Evolutionary conservation across 768 basidiomycete genomes (phyloP).

Genomic region (Tylopilus sp.): DNA sequence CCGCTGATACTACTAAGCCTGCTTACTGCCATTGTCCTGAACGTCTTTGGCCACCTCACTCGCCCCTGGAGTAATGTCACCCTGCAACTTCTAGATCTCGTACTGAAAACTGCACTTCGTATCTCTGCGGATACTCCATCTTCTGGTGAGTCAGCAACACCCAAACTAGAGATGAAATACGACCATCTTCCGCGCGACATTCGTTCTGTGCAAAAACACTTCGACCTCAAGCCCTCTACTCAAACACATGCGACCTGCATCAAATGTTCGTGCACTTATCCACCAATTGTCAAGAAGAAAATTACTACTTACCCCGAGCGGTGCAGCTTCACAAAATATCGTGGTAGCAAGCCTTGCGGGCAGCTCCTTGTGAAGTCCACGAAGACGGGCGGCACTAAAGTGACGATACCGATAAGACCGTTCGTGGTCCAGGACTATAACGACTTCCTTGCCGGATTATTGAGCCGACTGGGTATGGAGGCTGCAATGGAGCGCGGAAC

Average conservation of each 20-base stretch:
- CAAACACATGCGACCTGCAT: background rate
- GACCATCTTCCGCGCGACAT: background rate
- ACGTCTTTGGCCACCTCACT: background rate
- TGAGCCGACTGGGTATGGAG: slow-evolving; percentile 26
- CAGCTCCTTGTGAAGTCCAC: background rate
- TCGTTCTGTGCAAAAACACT: background rate
- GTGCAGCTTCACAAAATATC: slow-evolving; percentile 18
- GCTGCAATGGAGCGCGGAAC: slow-evolving; percentile 22
- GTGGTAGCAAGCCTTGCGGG: slow-evolving; percentile 14
- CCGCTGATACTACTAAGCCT: background rate
- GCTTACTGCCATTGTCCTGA: background rate
- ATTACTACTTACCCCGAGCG: slow-evolving; percentile 13
- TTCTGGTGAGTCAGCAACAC: background rate
- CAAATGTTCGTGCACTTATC: background rate
- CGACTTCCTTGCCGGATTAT: slow-evolving; percentile 27
- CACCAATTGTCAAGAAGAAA: background rate
- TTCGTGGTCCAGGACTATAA: slow-evolving; percentile 29
- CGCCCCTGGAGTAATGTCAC: background rate
- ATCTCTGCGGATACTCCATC: background rate
- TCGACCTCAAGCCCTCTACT: background rate
- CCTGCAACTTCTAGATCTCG: background rate
- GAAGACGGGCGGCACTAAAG: background rate
- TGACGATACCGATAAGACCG: slow-evolving; percentile 3
- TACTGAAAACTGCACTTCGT: background rate
- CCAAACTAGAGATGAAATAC: background rate